Conservation (phyloP, 2,329 filamentous ascomycete species). For the Fusarium decemcellulare region DNA sequence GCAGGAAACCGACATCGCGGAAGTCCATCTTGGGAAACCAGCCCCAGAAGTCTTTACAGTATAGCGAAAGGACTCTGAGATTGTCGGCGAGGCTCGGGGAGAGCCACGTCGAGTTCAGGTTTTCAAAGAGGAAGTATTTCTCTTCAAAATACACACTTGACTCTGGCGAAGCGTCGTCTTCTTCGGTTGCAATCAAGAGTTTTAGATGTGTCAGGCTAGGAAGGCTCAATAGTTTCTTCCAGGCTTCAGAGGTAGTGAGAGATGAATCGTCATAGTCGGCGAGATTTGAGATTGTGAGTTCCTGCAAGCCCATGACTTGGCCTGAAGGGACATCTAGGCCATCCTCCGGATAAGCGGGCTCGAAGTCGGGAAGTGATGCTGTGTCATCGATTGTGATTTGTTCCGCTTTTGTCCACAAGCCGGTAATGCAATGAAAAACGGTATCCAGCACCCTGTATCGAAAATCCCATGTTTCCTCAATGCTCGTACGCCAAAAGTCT, state of each 20-base stretch:
- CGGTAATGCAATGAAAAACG: constrained; percentile 17
- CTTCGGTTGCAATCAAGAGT: constrained; percentile 2
- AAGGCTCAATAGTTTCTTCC: neutral
- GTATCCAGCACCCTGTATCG: constrained; percentile 25
- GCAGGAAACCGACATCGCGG: constrained; percentile 49
- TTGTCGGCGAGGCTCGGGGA: constrained; percentile 22
- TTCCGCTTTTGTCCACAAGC: constrained; percentile 16
- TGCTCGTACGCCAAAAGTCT: neutral
- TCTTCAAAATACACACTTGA: neutral
- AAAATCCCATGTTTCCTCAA: constrained; percentile 16
- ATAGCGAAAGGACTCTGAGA: constrained; percentile 56
- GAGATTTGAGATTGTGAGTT: constrained; percentile 22
- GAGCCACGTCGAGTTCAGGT: constrained; percentile 43
- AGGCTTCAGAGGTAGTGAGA: constrained; percentile 9
- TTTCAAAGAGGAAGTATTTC: constrained; percentile 35
- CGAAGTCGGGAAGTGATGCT: neutral
- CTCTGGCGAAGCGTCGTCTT: neutral
- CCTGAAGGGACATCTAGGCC: neutral
- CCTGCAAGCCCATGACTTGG: constrained; percentile 9
- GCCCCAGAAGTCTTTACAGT: constrained; percentile 54
- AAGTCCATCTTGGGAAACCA: constrained; percentile 57
- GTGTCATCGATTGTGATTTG: constrained; percentile 7
- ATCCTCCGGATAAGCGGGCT: neutral
- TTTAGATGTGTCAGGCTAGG: constrained; percentile 15
- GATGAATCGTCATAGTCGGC: constrained; percentile 4